These are phyloP conservation scores for Cardamine chenopodiifolia DNA, from an alignment of 345 rosid genomes.

Conservation along the genomic window DNA sequence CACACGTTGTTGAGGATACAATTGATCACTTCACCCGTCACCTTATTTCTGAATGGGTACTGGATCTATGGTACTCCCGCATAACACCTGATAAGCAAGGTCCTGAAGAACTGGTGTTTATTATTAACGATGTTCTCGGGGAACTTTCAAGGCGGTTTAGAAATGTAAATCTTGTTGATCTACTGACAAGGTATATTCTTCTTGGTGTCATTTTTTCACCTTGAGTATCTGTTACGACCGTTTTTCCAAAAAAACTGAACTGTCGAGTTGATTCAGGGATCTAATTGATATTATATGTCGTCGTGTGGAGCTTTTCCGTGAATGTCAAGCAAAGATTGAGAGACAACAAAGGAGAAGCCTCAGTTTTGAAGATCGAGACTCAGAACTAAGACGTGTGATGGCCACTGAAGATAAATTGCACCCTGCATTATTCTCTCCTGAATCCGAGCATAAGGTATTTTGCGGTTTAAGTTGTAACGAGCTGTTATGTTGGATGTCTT, in stretches of 20 bases:
- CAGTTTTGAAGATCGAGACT: constrained; percentile 65
- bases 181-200: constrained; percentile 74
- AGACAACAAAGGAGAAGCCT: constrained; percentile 50
- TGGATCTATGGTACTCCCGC: constrained; percentile 93
- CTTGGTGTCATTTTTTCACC: constrained; percentile 8
- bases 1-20: constrained; percentile 87
- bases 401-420: constrained; percentile 83
- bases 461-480: constrained; percentile 23
- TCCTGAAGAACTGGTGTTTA: constrained; percentile 81
- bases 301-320: constrained; percentile 84
- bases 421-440: constrained; percentile 91
- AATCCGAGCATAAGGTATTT: constrained; percentile 92
- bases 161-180: constrained; percentile 83
- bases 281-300: constrained; percentile 68
- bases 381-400: constrained; percentile 64
- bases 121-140: constrained; percentile 78
- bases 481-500: constrained; percentile 17
- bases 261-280: constrained; percentile 70
- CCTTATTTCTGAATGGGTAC: constrained; percentile 87
- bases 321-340: constrained; percentile 69
- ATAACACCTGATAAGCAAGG: constrained; percentile 86
- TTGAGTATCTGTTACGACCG: constrained; percentile 3
- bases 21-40: constrained; percentile 83
- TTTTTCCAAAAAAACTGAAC: constrained; percentile 43
- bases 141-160: constrained; percentile 77